Base-by-base conservation (phyloP, 2,329 filamentous ascomycete genomes). In the Herpotrichia juniperi region DNA sequence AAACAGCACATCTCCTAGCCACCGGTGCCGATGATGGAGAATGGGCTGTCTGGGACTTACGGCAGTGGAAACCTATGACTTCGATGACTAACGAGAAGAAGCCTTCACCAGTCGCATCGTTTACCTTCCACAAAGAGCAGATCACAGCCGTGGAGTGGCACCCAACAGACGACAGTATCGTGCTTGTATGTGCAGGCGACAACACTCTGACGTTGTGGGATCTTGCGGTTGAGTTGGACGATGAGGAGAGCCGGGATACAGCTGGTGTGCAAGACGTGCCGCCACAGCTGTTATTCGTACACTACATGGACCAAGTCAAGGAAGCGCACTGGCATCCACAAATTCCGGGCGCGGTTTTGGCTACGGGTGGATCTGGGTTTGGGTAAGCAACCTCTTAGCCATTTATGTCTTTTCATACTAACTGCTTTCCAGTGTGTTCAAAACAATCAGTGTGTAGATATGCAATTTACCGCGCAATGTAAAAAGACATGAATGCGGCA, bases 91-190 rank as follows among this genome's bases (percentile, higher is more conserved):
- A 78, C 49, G 64, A 71, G 42, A 61, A 83, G 81, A 77, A 72
- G 40, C 88, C 89, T 5, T 87, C 87, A 42, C 90, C 94, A 1
- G 90, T 97, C n/a, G 94, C 94, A 3, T 89, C 88, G 64, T 99
- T 97, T 78, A 83, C 87, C 68, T 97, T 96, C 81, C 93, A 99
- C 82, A 93, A 91, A 75, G 91, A 97, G 75, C 94, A 96, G 64
- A 91, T 99, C 66, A 99, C 94, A 6, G 91, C 89, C 62, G 84
- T 99, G 32, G 93, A 97, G 78, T 99, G 94, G 93, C 93, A 97
- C 75, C 93, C 94, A 2, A 93, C 91, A 1, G 94, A 99, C 68
- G 93, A 99, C 80, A 96, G 90, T 72, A 96, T 97, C 67, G 86
- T 99, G 14, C 90, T 91, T 2, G 92, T 97, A 35, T 93, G 91